Percentiles rank a stretch among this genome's conserved stretches.
Evolutionary conservation across 495 filamentous ascomycete genomes (phyloP).

Genomic region (Acidiella bohemica): DNA sequence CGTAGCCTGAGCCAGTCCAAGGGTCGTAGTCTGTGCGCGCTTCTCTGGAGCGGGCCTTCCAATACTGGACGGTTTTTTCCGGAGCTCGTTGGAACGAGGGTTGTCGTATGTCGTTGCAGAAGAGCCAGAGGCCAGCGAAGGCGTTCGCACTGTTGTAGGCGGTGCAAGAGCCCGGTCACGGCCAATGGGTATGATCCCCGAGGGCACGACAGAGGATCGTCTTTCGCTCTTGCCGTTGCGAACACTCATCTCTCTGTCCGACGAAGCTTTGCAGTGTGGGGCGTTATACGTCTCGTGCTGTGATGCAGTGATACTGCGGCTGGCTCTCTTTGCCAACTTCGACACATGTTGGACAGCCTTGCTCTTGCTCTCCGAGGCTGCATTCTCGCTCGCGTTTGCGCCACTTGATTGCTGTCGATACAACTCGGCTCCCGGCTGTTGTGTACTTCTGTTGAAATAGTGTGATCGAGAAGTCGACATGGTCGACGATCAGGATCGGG

Average conservation of each 20-base stretch:
- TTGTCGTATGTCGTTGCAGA: slow-evolving; percentile 29
- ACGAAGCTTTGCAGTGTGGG: no score
- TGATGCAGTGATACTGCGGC: slow-evolving; percentile 7
- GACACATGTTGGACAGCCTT: slow-evolving; percentile 14
- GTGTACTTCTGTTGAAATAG: background rate
- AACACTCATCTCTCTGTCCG: background rate
- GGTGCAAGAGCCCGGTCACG: no score
- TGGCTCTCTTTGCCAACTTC: slow-evolving; percentile 13
- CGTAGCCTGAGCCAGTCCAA: slow-evolving; percentile 1
- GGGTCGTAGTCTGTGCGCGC: slow-evolving; percentile 12
- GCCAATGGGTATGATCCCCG: background rate
- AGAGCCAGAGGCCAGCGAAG: slow-evolving; percentile 30
- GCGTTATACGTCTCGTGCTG: background rate
- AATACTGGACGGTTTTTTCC: slow-evolving; percentile 26
- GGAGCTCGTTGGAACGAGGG: slow-evolving; percentile 25
- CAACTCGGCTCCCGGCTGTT: background rate
- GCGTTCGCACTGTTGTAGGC: slow-evolving; percentile 19
- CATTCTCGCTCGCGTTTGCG: slow-evolving; percentile 2
- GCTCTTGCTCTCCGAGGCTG: slow-evolving; percentile 1
- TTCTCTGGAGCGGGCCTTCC: slow-evolving; percentile 16
- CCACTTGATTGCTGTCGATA: background rate
- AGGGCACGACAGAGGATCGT: background rate
- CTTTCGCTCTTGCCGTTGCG: slow-evolving; percentile 6
- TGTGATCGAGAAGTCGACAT: slow-evolving; percentile 16
- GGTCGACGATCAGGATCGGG: slow-evolving; percentile 9